phyloP scores from a whole-genome alignment of 192 early-diverging fungal species.

The Umbelopsis sp. region DNA sequence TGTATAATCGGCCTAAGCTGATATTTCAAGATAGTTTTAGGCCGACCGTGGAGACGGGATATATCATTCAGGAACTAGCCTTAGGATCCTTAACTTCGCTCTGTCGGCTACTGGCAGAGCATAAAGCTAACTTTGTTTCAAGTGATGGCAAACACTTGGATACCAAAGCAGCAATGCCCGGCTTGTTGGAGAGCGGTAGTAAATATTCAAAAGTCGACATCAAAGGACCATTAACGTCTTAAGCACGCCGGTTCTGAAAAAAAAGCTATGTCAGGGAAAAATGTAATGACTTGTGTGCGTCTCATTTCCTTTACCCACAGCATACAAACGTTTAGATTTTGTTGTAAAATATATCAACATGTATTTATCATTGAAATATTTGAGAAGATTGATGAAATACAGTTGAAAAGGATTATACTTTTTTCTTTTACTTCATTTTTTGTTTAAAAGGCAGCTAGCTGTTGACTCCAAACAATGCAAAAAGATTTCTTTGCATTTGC shows the following conservation, averaged over 20 bases:
- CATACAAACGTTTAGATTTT: not conserved
- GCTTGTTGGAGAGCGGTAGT: constrained; percentile 52
- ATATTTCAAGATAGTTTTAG: constrained; percentile 47
- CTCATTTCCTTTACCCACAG: not conserved
- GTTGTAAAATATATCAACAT: not conserved
- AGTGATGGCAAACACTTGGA: constrained; percentile 47
- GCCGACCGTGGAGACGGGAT: constrained; percentile 57
- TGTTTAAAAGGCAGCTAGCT: no score
- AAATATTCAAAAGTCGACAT: constrained; percentile 76
- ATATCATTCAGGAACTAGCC: constrained; percentile 68
- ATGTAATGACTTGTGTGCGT: no score
- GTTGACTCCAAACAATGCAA: not conserved
- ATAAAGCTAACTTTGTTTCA: constrained; percentile 36
- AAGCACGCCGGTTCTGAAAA: not conserved
- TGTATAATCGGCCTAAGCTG: no score
- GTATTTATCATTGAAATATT: not conserved
- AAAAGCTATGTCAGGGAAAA: no score
- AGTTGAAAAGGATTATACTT: no score
- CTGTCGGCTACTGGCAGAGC: constrained; percentile 50
- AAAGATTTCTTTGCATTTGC: not conserved
- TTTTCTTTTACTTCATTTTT: no score
- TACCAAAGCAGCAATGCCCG: constrained; percentile 57
- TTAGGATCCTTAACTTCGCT: constrained; percentile 54
- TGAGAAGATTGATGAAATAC: no score
- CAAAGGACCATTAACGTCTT: constrained; percentile 68